A percentile compares a stretch with the other conserved stretches of the same genome.
Evolutionary conservation across 108 stramenopile species (phyloP).

Genomic region (Cyclotella kingstonii): DNA sequence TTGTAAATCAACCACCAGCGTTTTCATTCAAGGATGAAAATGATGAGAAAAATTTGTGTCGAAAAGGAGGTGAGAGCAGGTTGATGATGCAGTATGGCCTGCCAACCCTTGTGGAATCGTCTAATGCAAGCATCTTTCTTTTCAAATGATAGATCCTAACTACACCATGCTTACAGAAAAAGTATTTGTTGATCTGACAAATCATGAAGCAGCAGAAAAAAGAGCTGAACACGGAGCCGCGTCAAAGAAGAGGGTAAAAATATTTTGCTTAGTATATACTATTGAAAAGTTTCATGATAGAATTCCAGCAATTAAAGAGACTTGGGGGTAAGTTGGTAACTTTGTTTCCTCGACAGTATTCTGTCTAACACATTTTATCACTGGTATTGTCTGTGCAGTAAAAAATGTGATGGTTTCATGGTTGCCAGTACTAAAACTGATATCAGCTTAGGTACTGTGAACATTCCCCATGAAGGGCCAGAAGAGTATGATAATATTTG

Average conservation of each 20-base stretch:
- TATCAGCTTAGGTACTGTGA: constrained; percentile 64
- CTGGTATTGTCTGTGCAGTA: constrained; percentile 27
- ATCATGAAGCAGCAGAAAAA: constrained; percentile 55
- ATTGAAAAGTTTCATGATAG: constrained; percentile 65
- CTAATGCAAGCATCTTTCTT: not conserved
- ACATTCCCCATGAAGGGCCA: constrained; percentile 90
- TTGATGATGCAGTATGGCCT: too few species aligned
- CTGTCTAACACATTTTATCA: not conserved
- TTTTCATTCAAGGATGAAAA: constrained; percentile 49
- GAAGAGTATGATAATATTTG: constrained; percentile 98
- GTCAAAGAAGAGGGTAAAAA: constrained; percentile 62
- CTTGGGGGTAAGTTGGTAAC: constrained; percentile 65
- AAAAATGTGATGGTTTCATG: constrained; percentile 96
- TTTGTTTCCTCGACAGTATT: too few species aligned
- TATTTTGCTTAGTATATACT: constrained; percentile 86
- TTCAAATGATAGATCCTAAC: constrained; percentile 41
- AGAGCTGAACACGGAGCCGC: constrained; percentile 45
- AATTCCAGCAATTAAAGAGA: constrained; percentile 70
- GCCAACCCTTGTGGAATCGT: not conserved
- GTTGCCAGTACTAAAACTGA: constrained; percentile 89
- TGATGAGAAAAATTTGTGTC: constrained; percentile 20
- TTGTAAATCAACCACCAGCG: constrained; percentile 66
- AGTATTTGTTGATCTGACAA: constrained; percentile 48
- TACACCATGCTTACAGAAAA: constrained; percentile 59
- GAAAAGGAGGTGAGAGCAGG: constrained; percentile 41